Evolutionary conservation across 768 basidiomycete genomes (phyloP).

Genomic region (Lactarius trivialis): DNA sequence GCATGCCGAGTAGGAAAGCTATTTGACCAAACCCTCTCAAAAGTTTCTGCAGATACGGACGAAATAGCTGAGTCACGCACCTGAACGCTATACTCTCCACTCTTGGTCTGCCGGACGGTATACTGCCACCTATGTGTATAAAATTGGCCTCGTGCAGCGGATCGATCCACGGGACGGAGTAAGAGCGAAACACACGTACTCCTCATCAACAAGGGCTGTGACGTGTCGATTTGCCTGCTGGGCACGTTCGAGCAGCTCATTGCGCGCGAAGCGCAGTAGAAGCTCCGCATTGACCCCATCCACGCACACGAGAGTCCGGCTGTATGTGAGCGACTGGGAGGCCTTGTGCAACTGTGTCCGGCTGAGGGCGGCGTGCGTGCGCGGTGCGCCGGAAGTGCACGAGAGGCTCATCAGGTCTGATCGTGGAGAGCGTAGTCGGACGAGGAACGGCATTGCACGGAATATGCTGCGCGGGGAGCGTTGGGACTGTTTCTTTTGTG

Average conservation of each 20-base stretch:
- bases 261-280: constrained; percentile 14
- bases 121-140: constrained; percentile 52
- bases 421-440: constrained; percentile 5
- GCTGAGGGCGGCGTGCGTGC: constrained; percentile 9
- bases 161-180: constrained; percentile 1
- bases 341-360: background rate
- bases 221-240: constrained; percentile 46
- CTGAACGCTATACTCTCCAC: constrained; percentile 52
- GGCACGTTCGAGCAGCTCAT: constrained; percentile 43
- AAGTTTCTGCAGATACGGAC: background rate
- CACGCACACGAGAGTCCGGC: constrained; percentile 10
- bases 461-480: constrained; percentile 19
- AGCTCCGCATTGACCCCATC: constrained; percentile 18
- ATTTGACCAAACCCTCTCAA: background rate
- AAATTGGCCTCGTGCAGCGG: constrained; percentile 8
- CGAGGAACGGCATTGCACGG: constrained; percentile 13
- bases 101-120: constrained; percentile 50
- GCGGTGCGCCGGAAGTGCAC: constrained; percentile 6
- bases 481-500: background rate
- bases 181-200: constrained; percentile 39
- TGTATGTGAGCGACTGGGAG: constrained; percentile 1
- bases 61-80: constrained; percentile 34
- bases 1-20: constrained; percentile 60
- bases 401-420: constrained; percentile 11
- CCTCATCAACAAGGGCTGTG: constrained; percentile 61